Percentiles rank a stretch among this genome's conserved stretches.
These are phyloP conservation scores for Juglanconis oblonga DNA, from an alignment of 2,329 filamentous ascomycete species.

Conservation along the genomic window DNA sequence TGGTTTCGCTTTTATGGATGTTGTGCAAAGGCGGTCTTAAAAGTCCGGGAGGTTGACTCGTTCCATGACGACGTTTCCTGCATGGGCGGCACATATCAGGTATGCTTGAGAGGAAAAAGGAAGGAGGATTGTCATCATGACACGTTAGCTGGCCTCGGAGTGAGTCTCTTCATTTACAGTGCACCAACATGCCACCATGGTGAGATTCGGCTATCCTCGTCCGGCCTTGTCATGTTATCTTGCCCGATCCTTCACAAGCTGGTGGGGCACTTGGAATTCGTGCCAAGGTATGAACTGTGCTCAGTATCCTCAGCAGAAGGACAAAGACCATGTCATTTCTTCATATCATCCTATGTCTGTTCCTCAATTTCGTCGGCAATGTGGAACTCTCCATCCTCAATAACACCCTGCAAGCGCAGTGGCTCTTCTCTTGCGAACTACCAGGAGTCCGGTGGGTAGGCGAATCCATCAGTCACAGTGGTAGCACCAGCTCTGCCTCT, in stretches of 20 bases:
- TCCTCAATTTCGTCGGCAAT: too few species aligned
- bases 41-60: background rate
- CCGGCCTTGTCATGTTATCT: background rate
- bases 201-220: background rate
- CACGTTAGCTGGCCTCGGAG: background rate
- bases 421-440: background rate
- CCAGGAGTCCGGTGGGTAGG: background rate
- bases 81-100: background rate
- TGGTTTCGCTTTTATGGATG: background rate
- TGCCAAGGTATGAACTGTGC: background rate
- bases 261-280: background rate
- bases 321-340: background rate
- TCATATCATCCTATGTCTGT: too few species aligned
- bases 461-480: background rate
- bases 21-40: background rate
- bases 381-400: too few species aligned
- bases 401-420: background rate
- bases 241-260: background rate
- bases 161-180: conserved; percentile 5
- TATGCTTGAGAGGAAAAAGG: background rate
- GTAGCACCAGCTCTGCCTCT: background rate
- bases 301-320: background rate
- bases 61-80: background rate
- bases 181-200: conserved; percentile 1
- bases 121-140: background rate